These are phyloP conservation scores for Globisporangium perplexum DNA, from an alignment of 352 stramenopile species.

Conservation along the genomic window DNA sequence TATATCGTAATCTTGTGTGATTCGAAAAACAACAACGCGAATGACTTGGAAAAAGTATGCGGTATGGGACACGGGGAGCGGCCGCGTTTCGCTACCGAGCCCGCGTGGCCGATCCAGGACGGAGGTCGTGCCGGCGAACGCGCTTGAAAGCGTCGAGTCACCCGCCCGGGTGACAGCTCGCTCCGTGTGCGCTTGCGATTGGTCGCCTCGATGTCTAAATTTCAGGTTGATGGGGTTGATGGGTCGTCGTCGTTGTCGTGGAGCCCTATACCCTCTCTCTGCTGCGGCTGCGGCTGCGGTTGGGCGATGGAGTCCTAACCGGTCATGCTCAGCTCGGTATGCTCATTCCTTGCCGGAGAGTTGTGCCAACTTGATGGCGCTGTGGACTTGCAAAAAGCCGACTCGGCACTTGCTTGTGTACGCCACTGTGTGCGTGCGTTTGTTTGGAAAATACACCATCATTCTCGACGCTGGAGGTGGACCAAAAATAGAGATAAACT, in stretches of 20 bases:
- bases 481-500: background rate
- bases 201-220: background rate
- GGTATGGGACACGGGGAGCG: background rate
- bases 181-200: conserved; percentile 10
- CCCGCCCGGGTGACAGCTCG: background rate
- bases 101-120: background rate
- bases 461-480: background rate
- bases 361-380: too few species aligned
- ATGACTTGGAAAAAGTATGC: background rate
- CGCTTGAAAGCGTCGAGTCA: background rate
- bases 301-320: background rate
- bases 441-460: background rate
- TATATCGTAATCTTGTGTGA: background rate
- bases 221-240: background rate
- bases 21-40: background rate
- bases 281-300: background rate
- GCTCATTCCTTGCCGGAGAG: too few species aligned
- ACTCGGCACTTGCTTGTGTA: too few species aligned
- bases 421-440: too few species aligned
- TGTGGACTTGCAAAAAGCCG: too few species aligned
- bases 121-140: background rate
- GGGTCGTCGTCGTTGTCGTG: too few species aligned
- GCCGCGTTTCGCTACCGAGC: background rate
- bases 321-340: background rate
- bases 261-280: background rate